phyloP scores from a whole-genome alignment of 2,329 filamentous ascomycete genomes.

The Ophiostoma ips region DNA sequence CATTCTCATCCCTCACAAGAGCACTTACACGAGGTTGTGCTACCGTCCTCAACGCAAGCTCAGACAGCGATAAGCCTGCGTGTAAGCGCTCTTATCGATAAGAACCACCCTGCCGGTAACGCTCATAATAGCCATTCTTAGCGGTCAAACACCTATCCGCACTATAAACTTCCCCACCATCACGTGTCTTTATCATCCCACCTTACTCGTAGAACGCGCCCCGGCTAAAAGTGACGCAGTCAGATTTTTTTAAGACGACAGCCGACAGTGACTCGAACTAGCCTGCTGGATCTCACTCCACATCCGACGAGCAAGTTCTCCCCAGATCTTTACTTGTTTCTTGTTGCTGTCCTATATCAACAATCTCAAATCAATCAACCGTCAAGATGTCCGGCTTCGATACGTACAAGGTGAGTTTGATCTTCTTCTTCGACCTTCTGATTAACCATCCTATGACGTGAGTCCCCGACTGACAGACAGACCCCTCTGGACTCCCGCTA shows the following conservation, averaged over 20 bases:
- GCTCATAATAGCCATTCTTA: no score
- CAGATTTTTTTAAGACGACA: not conserved
- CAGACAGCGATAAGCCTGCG: no score
- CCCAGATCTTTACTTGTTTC: not conserved
- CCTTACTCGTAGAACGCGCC: not conserved
- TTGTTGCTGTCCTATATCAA: not conserved
- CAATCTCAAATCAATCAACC: not conserved
- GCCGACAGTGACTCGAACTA: not conserved
- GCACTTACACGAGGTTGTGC: no score
- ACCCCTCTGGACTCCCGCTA: conserved; percentile 61
- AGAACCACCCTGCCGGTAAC: no score
- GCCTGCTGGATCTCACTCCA: no score
- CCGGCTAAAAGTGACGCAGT: not conserved
- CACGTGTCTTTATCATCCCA: conserved; percentile 1
- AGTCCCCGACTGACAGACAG: conserved; percentile 26
- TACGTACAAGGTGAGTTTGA: conserved; percentile 10
- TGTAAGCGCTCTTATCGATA: no score
- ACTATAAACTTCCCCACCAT: not conserved
- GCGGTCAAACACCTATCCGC: no score
- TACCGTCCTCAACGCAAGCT: no score
- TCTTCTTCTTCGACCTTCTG: not conserved
- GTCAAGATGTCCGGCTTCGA: conserved; percentile 11
- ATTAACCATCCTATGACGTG: not conserved
- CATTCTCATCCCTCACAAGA: no score
- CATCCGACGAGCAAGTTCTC: not conserved